These are phyloP conservation scores for Apiosordaria backusii DNA, from an alignment of 495 filamentous ascomycete genomes.

Conservation along the genomic window DNA sequence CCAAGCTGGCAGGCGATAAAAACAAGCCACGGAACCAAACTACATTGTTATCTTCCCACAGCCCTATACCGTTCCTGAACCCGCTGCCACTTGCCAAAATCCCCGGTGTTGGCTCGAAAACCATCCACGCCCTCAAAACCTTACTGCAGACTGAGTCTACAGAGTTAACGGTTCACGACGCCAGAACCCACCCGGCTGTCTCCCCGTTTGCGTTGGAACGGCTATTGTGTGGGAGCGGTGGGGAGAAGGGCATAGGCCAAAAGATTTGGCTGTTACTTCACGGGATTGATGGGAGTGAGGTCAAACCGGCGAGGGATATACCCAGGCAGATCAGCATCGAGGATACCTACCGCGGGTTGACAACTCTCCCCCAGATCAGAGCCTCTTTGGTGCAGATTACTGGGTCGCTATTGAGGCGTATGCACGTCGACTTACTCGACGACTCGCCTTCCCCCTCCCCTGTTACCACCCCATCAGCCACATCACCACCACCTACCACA, in stretches of 20 bases:
- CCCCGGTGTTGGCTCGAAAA: slow-evolving; percentile 79
- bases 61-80: slow-evolving; percentile 60
- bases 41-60: slow-evolving; percentile 65
- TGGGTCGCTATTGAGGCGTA: slow-evolving; percentile 68
- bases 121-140: slow-evolving; percentile 64
- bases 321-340: slow-evolving; percentile 93
- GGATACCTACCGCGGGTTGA: slow-evolving; percentile 71
- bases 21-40: slow-evolving; percentile 88
- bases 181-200: slow-evolving; percentile 60
- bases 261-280: slow-evolving; percentile 61
- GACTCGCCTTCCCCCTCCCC: background rate
- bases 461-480: background rate
- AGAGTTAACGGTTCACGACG: slow-evolving; percentile 58
- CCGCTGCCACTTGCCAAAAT: slow-evolving; percentile 73
- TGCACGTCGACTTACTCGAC: slow-evolving; percentile 71
- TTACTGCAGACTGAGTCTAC: slow-evolving; percentile 50
- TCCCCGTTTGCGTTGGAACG: slow-evolving; percentile 57
- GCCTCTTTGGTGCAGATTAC: slow-evolving; percentile 61
- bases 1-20: slow-evolving; percentile 78
- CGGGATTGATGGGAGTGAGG: slow-evolving; percentile 61
- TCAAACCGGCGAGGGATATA: slow-evolving; percentile 65
- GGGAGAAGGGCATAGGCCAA: slow-evolving; percentile 62
- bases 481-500: background rate
- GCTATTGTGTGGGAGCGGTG: slow-evolving; percentile 65
- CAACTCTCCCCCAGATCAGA: slow-evolving; percentile 54